These are phyloP conservation scores for Termitomyces sp. DNA, from an alignment of 768 basidiomycete genomes.

Conservation along the genomic window DNA sequence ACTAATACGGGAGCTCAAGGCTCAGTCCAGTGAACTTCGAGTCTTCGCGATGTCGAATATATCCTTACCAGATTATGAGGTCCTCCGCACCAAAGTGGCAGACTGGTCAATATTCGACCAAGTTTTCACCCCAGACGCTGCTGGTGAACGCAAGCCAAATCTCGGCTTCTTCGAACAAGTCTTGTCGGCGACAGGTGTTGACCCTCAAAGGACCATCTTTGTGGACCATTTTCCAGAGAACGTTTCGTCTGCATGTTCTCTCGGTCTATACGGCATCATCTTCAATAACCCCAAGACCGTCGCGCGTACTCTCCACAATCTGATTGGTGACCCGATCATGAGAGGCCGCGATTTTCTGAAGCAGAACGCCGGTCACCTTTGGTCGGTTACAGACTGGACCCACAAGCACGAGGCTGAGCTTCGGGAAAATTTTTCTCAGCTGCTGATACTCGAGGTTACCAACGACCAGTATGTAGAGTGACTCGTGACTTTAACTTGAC, in stretches of 20 bases:
- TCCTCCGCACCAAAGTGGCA: slow-evolving; percentile 38
- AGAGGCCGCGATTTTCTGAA: slow-evolving; percentile 40
- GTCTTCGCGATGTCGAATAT: slow-evolving; percentile 62
- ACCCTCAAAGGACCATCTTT: slow-evolving; percentile 47
- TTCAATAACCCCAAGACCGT: slow-evolving; percentile 40
- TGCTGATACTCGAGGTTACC: slow-evolving; percentile 54
- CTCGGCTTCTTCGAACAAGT: slow-evolving; percentile 51
- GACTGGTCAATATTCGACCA: slow-evolving; percentile 48
- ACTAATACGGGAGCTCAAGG: slow-evolving; percentile 44
- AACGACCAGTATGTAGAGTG: slow-evolving; percentile 30
- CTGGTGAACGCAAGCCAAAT: slow-evolving; percentile 53
- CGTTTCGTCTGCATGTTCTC: slow-evolving; percentile 50
- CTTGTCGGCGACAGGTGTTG: slow-evolving; percentile 35
- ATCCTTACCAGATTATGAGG: slow-evolving; percentile 45
- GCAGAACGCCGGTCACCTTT: slow-evolving; percentile 34
- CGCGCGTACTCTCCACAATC: slow-evolving; percentile 41
- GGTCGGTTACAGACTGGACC: slow-evolving; percentile 40
- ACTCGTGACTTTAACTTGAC: background rate
- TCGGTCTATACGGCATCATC: slow-evolving; percentile 53
- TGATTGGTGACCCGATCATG: slow-evolving; percentile 41
- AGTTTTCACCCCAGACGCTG: slow-evolving; percentile 50
- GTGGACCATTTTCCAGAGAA: slow-evolving; percentile 61
- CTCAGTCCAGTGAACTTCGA: slow-evolving; percentile 28
- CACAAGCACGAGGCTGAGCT: slow-evolving; percentile 27
- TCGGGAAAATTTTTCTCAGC: slow-evolving; percentile 54